Conservation (phyloP, 768 basidiomycete species). For the Macrolepiota fuliginosa region DNA sequence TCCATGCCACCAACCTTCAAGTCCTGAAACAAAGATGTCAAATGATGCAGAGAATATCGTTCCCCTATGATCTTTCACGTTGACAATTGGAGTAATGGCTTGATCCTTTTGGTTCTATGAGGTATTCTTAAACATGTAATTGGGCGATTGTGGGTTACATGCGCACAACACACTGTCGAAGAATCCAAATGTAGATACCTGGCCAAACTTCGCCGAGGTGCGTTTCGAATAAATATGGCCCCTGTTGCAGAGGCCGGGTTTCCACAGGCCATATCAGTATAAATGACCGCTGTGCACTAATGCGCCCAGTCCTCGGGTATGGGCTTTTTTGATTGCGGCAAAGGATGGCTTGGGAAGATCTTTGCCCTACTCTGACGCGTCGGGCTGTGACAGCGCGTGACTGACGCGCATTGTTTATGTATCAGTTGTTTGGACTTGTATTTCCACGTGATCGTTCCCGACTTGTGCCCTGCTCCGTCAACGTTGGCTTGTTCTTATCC, state of each 20-base stretch:
- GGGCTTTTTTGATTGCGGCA: neutral
- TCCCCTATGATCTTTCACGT: neutral
- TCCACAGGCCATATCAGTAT: neutral
- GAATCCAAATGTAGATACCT: slow-evolving; percentile 2
- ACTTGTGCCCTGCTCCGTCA: slow-evolving; percentile 7
- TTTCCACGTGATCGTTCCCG: slow-evolving; percentile 3
- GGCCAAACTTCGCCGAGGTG: slow-evolving; percentile 1
- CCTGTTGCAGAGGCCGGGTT: neutral
- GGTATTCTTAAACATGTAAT: slow-evolving; percentile 1
- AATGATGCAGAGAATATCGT: neutral
- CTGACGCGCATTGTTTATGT: slow-evolving; percentile 4
- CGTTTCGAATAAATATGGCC: neutral
- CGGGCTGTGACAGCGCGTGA: slow-evolving; percentile 1
- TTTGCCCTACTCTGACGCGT: neutral
- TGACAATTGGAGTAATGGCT: slow-evolving; percentile 9
- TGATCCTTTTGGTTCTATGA: slow-evolving; percentile 3
- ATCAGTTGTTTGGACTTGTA: neutral
- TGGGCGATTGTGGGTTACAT: slow-evolving; percentile 6
- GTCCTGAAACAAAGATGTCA: slow-evolving; percentile 4
- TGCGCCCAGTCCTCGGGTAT: neutral
- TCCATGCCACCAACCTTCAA: slow-evolving; percentile 1
- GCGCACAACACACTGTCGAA: slow-evolving; percentile 6
- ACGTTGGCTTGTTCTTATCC: slow-evolving; percentile 11
- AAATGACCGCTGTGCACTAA: neutral
- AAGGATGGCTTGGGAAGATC: neutral